These are phyloP conservation scores for Zygoascus hellenicus DNA, from an alignment of 1,139 yeast species.

Conservation along the genomic window DNA sequence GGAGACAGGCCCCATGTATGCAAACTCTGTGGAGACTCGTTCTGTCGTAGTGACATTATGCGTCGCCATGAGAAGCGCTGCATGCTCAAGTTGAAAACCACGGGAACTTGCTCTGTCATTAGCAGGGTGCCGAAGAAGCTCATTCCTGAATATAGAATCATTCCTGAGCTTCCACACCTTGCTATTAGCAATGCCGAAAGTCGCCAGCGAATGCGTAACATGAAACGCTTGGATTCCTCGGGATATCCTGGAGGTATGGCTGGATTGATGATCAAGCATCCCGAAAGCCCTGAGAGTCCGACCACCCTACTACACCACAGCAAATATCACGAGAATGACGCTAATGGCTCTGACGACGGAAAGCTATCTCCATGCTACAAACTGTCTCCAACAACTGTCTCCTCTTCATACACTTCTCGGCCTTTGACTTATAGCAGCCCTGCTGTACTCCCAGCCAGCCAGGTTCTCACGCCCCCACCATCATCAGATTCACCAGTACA, in stretches of 20 bases:
- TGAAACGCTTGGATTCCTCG: neutral
- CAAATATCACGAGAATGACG: neutral
- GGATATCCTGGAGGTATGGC: neutral
- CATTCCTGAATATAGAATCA: neutral
- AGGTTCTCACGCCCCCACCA: slow-evolving; percentile 6
- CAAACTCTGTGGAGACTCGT: slow-evolving; percentile 24
- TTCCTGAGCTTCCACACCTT: slow-evolving; percentile 3
- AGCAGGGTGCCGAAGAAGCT: slow-evolving; percentile 21
- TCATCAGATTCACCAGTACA: neutral
- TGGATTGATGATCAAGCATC: slow-evolving; percentile 1
- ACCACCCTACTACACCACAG: neutral
- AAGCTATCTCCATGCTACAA: neutral
- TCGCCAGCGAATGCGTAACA: neutral
- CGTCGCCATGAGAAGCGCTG: slow-evolving; percentile 27
- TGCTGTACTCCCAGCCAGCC: neutral
- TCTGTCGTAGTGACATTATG: slow-evolving; percentile 29
- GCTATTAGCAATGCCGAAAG: neutral
- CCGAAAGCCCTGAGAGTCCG: slow-evolving; percentile 1
- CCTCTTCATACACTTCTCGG: no score
- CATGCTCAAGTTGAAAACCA: slow-evolving; percentile 17
- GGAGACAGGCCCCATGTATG: slow-evolving; percentile 31
- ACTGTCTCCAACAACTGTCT: neutral
- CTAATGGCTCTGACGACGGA: no score
- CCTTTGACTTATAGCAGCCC: no score
- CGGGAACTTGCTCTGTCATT: slow-evolving; percentile 20